phyloP scores from a whole-genome alignment of 331 rosid species.

The Spiraea crenata region DNA sequence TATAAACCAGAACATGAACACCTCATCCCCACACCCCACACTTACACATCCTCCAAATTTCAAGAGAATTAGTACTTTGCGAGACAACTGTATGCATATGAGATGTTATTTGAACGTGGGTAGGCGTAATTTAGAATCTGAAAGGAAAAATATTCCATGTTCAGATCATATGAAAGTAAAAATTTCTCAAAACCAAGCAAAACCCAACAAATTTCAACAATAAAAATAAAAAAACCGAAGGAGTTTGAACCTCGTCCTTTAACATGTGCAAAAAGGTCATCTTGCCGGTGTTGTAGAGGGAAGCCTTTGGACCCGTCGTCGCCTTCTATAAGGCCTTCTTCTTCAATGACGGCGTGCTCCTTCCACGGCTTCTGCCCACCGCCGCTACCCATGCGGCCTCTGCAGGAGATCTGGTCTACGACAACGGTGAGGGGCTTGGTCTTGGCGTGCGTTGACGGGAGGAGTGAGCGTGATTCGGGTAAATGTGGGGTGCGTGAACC shows the following conservation, averaged over 20 bases:
- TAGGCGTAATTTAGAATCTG: not conserved
- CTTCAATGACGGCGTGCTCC: conserved; percentile 78
- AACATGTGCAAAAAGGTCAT: too few relatives aligned
- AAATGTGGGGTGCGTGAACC: too few relatives aligned
- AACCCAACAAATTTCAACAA: too few relatives aligned
- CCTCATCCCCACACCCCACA: not conserved
- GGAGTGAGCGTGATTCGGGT: too few relatives aligned
- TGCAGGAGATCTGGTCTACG: too few relatives aligned
- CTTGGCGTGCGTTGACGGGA: too few relatives aligned
- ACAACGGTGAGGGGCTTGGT: too few relatives aligned
- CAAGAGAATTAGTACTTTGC: not conserved
- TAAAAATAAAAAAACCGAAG: too few relatives aligned
- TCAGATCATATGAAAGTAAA: too few relatives aligned
- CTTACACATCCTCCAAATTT: not conserved
- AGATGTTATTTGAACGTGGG: not conserved
- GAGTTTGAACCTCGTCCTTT: too few relatives aligned
- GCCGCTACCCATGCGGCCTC: conserved; percentile 35
- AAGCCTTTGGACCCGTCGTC: conserved; percentile 42
- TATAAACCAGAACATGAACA: not conserved
- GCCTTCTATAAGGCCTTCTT: conserved; percentile 75
- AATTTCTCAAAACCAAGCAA: too few relatives aligned
- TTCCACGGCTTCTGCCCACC: conserved; percentile 68
- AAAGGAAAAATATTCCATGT: not conserved
- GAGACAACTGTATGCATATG: not conserved
- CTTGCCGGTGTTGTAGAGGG: too few relatives aligned